Base-by-base conservation (phyloP, 441 rosid species). In the Macaranga tanarius region DNA sequence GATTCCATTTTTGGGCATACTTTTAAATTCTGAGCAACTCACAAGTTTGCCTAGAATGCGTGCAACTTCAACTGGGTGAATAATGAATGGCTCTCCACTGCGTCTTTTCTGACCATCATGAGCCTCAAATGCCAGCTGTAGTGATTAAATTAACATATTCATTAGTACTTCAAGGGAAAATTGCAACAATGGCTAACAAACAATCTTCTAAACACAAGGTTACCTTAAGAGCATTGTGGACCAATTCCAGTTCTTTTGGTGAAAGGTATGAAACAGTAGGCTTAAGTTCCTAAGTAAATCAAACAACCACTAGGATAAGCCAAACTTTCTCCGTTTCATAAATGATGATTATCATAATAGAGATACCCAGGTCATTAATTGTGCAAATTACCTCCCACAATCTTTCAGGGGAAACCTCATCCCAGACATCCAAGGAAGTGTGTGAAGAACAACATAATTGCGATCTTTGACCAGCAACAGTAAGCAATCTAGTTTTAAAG, bases 51-150 rank as follows among this genome's bases (percentile, higher is more conserved):
- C 99, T 23, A 92, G 88, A 77, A 92, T 92, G 62, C 87, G 86
- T 76, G 98, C 98, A 80, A 92, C 98, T 81, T 88, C 98, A 74
- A 92, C 98, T 4, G 98, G 98, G 85, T 93, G 98, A 84, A 87
- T 85, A 77, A 93, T 93, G 75, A 91, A 91, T 10, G 97, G 95
- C 70, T 92, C 98, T 72, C 98, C 98, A 81, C 98, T 92, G 76
- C 96, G 92, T 71, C 96, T 85, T 83, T 77, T 92, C 77, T 91
- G 98, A 78, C 98, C 98, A 81, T 90, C 84, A 81, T 92, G 98
- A 67, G 98, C 98, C 87, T 85, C 89, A 79, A 88, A 95, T 74
- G 99, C 99, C 77, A 95, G 84, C 99, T 95, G 88, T 79, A 79
- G 67, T 51, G 76, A 83, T 74, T 77, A 76, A 78, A 84, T 78